These are phyloP conservation scores for Phytopythium delawarense DNA, from an alignment of 352 stramenopile species.

Conservation along the genomic window DNA sequence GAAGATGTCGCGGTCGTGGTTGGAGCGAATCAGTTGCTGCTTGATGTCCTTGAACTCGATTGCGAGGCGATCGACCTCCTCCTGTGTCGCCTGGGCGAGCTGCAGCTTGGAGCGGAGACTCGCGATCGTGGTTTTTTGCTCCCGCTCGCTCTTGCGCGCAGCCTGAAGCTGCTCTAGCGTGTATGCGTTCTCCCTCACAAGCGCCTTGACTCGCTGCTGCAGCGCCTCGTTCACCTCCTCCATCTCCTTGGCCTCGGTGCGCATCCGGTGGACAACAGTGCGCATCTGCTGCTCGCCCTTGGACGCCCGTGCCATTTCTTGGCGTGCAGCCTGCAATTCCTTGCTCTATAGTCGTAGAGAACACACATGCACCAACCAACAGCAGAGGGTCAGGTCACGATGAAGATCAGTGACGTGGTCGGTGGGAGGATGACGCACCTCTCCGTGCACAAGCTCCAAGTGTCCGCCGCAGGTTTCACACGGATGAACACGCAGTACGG, in stretches of 20 bases:
- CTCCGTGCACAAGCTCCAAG: constrained; percentile 74
- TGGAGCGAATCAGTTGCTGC: constrained; percentile 59
- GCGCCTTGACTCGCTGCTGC: constrained; percentile 69
- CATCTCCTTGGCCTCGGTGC: constrained; percentile 63
- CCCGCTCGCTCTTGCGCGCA: constrained; percentile 61
- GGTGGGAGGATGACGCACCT: constrained; percentile 23
- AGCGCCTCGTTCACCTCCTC: constrained; percentile 71
- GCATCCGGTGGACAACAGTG: constrained; percentile 54
- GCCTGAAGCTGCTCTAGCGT: constrained; percentile 72
- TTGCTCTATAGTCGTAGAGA: constrained; percentile 33
- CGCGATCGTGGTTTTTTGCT: constrained; percentile 64
- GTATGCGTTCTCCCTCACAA: constrained; percentile 76
- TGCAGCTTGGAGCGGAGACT: constrained; percentile 69
- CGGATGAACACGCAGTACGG: constrained; percentile 64
- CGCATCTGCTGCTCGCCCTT: constrained; percentile 76
- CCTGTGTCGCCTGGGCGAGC: constrained; percentile 52
- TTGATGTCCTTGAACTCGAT: constrained; percentile 63
- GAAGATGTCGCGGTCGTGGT: constrained; percentile 74
- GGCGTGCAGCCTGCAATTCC: constrained; percentile 53
- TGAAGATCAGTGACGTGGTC: neutral
- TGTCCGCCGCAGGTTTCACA: constrained; percentile 69
- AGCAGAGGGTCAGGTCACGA: neutral
- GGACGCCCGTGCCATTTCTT: constrained; percentile 57
- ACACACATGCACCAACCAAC: neutral
- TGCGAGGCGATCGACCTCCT: constrained; percentile 55